Conservation (phyloP, 345 rosid species). For the Acer campestre region DNA sequence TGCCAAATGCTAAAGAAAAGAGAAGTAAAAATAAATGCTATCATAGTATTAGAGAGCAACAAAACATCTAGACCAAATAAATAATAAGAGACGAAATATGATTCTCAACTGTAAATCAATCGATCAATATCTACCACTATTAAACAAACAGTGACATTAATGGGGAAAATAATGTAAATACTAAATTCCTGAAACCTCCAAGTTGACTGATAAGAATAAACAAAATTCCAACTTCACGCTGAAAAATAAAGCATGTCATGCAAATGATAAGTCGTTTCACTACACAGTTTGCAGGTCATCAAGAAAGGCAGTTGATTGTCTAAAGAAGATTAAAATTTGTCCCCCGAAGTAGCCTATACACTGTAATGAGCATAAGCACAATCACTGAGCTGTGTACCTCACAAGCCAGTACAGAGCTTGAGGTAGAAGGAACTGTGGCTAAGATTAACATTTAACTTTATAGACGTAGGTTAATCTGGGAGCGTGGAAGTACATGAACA, state of each 20-base stretch:
- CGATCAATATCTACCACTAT: neutral
- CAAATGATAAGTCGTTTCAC: conserved; percentile 14
- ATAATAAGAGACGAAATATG: neutral
- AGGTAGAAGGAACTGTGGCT: neutral
- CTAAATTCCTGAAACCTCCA: neutral
- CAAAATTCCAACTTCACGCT: conserved; percentile 6
- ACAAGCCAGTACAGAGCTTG: neutral
- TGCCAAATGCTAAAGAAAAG: conserved; percentile 77
- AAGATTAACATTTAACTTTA: neutral
- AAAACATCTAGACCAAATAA: conserved; percentile 11
- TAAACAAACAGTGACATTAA: too few species aligned
- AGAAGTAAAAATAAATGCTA: conserved; percentile 21
- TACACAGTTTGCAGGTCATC: conserved; percentile 8
- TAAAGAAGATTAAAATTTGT: neutral
- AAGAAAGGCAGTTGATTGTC: neutral
- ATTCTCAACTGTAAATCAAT: neutral
- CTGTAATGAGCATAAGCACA: neutral
- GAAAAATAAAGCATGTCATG: conserved; percentile 1
- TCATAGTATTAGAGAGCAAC: neutral
- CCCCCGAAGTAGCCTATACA: neutral
- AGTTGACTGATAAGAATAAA: neutral
- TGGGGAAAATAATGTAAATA: neutral
- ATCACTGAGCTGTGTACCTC: neutral
- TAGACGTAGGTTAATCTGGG: neutral
- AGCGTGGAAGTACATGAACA: conserved; percentile 6